These are phyloP conservation scores for Forsythia suspensa DNA, from an alignment of 257 asterid species.

Conservation along the genomic window DNA sequence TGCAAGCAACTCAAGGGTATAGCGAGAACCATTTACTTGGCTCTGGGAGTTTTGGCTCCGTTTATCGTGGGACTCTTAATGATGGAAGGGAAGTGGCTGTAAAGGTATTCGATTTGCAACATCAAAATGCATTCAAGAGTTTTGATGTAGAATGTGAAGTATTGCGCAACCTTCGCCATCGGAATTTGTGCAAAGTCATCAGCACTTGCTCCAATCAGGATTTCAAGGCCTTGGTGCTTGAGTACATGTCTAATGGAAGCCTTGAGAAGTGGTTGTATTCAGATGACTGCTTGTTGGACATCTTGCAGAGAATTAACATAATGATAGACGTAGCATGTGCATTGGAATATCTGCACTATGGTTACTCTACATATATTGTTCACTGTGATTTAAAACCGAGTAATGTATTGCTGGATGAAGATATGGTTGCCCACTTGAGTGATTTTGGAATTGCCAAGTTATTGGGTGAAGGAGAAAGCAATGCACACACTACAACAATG, in stretches of 20 bases:
- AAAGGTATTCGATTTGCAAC: slow-evolving; percentile 23
- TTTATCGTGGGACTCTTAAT: slow-evolving; percentile 23
- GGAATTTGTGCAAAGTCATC: slow-evolving; percentile 28
- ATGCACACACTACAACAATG: slow-evolving; percentile 16
- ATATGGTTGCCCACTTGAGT: slow-evolving; percentile 18
- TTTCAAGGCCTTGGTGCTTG: slow-evolving; percentile 34
- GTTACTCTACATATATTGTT: slow-evolving; percentile 13
- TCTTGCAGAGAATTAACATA: slow-evolving; percentile 18
- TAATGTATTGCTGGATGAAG: slow-evolving; percentile 19
- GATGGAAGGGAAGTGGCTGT: slow-evolving; percentile 20
- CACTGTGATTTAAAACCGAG: slow-evolving; percentile 35
- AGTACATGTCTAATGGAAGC: slow-evolving; percentile 32
- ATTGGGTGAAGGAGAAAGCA: slow-evolving; percentile 7
- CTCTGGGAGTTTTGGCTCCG: slow-evolving; percentile 24
- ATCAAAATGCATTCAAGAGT: slow-evolving; percentile 19
- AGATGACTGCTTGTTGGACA: slow-evolving; percentile 11
- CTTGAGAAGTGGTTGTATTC: slow-evolving; percentile 28
- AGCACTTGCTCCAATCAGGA: slow-evolving; percentile 24
- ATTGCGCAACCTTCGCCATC: slow-evolving; percentile 24
- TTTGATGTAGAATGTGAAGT: slow-evolving; percentile 27
- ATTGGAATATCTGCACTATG: slow-evolving; percentile 31
- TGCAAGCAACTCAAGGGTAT: slow-evolving; percentile 19
- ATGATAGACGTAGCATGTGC: slow-evolving; percentile 25
- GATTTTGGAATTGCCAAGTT: slow-evolving; percentile 30
- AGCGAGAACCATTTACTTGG: slow-evolving; percentile 26